Evolutionary conservation across 2,329 filamentous ascomycete genomes (phyloP).

Genomic region (Mycosphaerella sp.): DNA sequence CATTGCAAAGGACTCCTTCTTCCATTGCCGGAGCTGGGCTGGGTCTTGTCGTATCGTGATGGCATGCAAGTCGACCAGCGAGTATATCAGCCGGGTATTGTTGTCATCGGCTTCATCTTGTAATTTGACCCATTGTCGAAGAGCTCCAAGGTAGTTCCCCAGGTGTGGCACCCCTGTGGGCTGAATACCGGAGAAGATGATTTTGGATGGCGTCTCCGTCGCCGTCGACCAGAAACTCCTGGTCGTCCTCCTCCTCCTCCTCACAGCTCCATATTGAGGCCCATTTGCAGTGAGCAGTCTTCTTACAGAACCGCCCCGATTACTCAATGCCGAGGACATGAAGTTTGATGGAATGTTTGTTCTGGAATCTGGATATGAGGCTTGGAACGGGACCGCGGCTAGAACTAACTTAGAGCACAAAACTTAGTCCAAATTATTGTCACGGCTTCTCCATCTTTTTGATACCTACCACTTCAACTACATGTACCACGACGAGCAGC

Average conservation of each 20-base stretch:
- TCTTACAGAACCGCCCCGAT: not conserved
- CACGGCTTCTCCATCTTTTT: not conserved
- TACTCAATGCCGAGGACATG: not conserved
- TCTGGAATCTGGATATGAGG: not conserved
- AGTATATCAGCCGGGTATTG: slow-evolving; percentile 64
- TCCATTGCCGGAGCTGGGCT: slow-evolving; percentile 54
- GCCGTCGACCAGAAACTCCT: not conserved
- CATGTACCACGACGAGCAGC: not conserved
- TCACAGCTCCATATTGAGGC: not conserved
- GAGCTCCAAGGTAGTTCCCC: slow-evolving; percentile 88
- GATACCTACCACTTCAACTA: not conserved
- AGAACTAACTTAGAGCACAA: not conserved
- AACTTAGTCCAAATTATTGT: not conserved
- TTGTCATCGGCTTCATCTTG: slow-evolving; percentile 56
- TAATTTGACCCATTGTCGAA: slow-evolving; percentile 76
- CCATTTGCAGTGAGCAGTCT: not conserved
- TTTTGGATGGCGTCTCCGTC: slow-evolving; percentile 27
- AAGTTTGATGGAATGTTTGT: not conserved
- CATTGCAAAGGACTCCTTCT: slow-evolving; percentile 69
- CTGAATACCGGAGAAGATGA: slow-evolving; percentile 94
- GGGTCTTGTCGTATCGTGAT: slow-evolving; percentile 71
- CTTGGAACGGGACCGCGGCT: not conserved
- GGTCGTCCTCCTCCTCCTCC: not conserved
- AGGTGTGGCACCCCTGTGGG: slow-evolving; percentile 90
- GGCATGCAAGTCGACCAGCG: slow-evolving; percentile 88